Percentiles rank a stretch among this genome's conserved stretches.
Evolutionary conservation across 73 alveolate genomes (phyloP).

Genomic region (Tetrahymena malaccensis): DNA sequence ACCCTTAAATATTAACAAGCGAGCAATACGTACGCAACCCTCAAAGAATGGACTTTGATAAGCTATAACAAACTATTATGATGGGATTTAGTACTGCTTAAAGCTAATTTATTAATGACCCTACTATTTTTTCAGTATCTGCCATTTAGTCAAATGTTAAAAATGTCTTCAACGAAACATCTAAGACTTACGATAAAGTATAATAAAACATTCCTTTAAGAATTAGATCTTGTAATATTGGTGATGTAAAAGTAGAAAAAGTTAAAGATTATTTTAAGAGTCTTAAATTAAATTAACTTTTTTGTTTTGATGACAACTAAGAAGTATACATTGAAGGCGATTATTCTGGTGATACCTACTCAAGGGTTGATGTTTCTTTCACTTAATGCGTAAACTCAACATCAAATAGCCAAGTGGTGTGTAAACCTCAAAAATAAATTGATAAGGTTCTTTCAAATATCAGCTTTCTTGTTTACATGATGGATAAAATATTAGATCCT

Average conservation of each 20-base stretch:
- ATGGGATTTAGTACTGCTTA: not conserved
- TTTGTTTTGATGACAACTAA: too few species aligned
- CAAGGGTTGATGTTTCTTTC: not conserved
- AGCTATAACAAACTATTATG: not conserved
- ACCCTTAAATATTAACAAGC: not conserved
- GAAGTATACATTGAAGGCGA: too few species aligned
- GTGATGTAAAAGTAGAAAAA: too few species aligned
- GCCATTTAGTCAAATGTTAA: not conserved
- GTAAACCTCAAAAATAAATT: not conserved
- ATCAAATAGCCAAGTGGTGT: not conserved
- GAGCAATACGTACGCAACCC: not conserved
- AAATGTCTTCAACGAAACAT: not conserved
- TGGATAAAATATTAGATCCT: not conserved
- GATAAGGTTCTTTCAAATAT: not conserved
- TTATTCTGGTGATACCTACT: not conserved
- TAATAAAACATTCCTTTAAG: not conserved
- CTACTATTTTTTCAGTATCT: not conserved
- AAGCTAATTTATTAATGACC: not conserved
- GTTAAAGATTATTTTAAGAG: too few species aligned
- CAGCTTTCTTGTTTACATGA: not conserved
- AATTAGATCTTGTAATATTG: not conserved
- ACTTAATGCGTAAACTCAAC: not conserved
- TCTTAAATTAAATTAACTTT: too few species aligned
- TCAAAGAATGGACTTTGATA: not conserved
- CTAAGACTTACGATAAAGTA: not conserved